Base-by-base conservation (phyloP, 2,329 filamentous ascomycete species). In the Simplicillium sp. region DNA sequence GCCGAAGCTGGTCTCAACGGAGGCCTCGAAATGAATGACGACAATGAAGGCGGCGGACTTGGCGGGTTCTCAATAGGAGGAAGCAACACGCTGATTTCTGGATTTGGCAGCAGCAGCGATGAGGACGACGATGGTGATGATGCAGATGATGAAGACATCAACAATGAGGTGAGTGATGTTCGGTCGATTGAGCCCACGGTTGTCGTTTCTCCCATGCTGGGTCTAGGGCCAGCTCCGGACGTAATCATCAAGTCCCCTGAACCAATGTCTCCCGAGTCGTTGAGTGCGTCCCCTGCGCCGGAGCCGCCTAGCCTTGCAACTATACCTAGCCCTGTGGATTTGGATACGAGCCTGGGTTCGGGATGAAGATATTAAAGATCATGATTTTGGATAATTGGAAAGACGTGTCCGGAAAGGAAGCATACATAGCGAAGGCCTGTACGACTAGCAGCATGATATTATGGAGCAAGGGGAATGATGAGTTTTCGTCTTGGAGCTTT, bases 101-200 rank as follows among this genome's bases (percentile, higher is more conserved):
- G 89, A 39, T 97, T 97, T 63, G 89, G 87, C 56, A 94, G 88
- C 64, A 92, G 86, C 37, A 95, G 88, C 54, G 88, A 95, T 52
- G 90, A 96, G 61, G 92, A 97, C 50, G 92, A 97, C 48, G 90
- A 96, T 52, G 90, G 96, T 47, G 84, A 87, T 65, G 87, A 94
- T 45, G 85, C 87, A 43, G 84, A 84, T 49, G 82, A 90, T 49
- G 84, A 87, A 51, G 83, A 87, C 46, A 77, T 77, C 32, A 77
- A 75, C 55, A 79, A 71, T 47, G 78, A 82, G 77, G 78, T 82
- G 65, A 74, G 77, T 64, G 6, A 5, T n/a, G 48, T 50, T 44
- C 56, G 59, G 59, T 62, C 54, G 49, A 50, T 48, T 53, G 55
- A 60, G 17, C 36, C 13, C 12, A 14, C 36, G 13, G 16, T 37